Base-by-base conservation (phyloP, 2,329 filamentous ascomycete genomes). In the Beauveria sp. region DNA sequence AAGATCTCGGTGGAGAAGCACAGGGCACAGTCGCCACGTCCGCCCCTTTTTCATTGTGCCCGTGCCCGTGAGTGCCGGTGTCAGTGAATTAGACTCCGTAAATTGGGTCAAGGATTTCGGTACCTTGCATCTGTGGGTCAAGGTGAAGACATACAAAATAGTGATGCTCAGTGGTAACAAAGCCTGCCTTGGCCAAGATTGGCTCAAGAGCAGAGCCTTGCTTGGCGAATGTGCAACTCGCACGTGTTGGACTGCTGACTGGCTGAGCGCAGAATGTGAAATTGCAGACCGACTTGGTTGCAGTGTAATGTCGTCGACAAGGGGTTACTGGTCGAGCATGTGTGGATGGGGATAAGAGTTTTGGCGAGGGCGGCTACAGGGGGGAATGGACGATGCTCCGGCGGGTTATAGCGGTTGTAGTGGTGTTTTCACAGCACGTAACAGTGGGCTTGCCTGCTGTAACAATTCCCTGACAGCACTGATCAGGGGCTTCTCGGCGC, bases 281-380 rank as follows among this genome's bases (percentile, higher is more conserved):
- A 59, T 59, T 59, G 40, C 48, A 59, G 40, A 59, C 48, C 28
- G 44, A 12, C 30, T 28, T 44, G 40, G 43, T 56, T 50, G 44
- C 43, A 47, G 26, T 44, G 40, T 59, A 59, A 59, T 59, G 47
- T 53, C 57, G 16, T 24, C 18, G 40, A 59, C 50, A 22, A 37
- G 57, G 55, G 57, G n/a, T n/a, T 40, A 4, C 30, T 24, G 55
- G 28, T 37, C 1, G 47, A 52, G 24, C 47, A 52, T 51, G 46
- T 50, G 18, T 22, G 44, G 44, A n/a, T 30, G 22, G 9, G 9
- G 30, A 18, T 20, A 44, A 22, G 14, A 24, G 54, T n/a, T 34
- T 52, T 37, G 50, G 37, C 44, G 12, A n/a, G 26, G 22, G 55
- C 55, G 30, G 34, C 43, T 43, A 22, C 55, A 41, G 34, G 41